A percentile compares a stretch with the other conserved stretches of the same genome.
phyloP scores from a whole-genome alignment of 225 moss, liverwort and hornwort genomes.

The Bryoerythrophyllum caledonicum region DNA sequence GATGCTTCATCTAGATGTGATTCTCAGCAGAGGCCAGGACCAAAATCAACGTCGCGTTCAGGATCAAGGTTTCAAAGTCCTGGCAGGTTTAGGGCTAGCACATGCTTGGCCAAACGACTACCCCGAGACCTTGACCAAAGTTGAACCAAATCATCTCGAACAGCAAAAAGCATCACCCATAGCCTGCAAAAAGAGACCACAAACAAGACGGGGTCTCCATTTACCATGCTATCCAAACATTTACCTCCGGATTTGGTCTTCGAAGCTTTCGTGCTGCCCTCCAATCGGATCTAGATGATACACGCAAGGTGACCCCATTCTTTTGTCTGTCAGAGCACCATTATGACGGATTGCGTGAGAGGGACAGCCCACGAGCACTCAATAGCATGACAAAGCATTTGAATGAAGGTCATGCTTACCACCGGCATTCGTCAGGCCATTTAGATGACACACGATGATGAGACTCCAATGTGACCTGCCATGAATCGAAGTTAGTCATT shows the following conservation, averaged over 20 bases:
- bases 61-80: no score
- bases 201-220: no score
- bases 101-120: no score
- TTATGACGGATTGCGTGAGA: accelerated
- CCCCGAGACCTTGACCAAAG: neutral
- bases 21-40: neutral
- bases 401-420: neutral
- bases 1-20: no score
- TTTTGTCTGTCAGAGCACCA: neutral
- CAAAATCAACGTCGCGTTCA: no score
- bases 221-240: neutral
- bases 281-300: conserved; percentile 31
- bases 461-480: conserved; percentile 25
- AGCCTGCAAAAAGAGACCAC: accelerated
- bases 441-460: conserved; percentile 16
- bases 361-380: accelerated
- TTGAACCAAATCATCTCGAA: no score
- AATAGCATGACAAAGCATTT: accelerated
- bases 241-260: conserved; percentile 23
- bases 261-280: conserved; percentile 21
- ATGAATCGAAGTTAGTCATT: neutral
- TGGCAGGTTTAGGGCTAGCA: neutral
- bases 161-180: neutral
- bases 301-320: neutral
- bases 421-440: neutral